Base-by-base conservation (phyloP, 768 basidiomycete species). In the Cubamyces sp. region DNA sequence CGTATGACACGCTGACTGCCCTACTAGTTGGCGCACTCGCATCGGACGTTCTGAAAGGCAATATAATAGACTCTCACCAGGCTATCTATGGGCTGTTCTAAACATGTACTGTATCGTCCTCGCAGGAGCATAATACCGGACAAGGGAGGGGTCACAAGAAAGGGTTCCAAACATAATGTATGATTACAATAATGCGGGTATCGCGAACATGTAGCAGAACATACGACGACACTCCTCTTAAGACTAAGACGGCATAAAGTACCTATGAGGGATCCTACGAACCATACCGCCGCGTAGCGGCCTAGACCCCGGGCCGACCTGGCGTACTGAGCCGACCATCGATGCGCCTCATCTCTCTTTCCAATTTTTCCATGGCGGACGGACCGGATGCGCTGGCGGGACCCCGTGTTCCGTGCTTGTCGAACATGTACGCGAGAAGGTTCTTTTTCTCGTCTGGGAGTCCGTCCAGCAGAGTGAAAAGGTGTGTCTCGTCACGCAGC, bases 371-470 rank as follows among this genome's bases (percentile, higher is more conserved):
- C 70, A 90, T 80, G 30, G 88, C 84, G 16, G 76, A 76, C n/a
- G 74, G 74, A 9, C 77, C 76, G 47, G 61, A 23, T 3, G 57
- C 48, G 37, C 42, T 58, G 23, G 61, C 68, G 21, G 71, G 57
- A 34, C 84, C 90, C 21, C 92, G 80, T 11, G 83, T 90, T 34
- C 87, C 87, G 68, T 94, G 90, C 73, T 94, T 94, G 73, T 94
- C 92, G 66, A 95, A 95, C 59, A 93, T 78, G 66, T 95, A 95
- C 1, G 93, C 92, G 51, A 95, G 78, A 18, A 94, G 78, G 70
- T 95, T 94, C 80, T 93, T 94, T 81, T 94, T 92, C 68, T 92
- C 91, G 62, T 92, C 89, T n/a, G 91, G 86, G 43, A 95, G 79
- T 5, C 89, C 90, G 60, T 92, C 90, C 47, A 95, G 77, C 18